Base-by-base conservation (phyloP, 202 grass and related monocot genomes). In the Dendrocalamus latiflorus region DNA sequence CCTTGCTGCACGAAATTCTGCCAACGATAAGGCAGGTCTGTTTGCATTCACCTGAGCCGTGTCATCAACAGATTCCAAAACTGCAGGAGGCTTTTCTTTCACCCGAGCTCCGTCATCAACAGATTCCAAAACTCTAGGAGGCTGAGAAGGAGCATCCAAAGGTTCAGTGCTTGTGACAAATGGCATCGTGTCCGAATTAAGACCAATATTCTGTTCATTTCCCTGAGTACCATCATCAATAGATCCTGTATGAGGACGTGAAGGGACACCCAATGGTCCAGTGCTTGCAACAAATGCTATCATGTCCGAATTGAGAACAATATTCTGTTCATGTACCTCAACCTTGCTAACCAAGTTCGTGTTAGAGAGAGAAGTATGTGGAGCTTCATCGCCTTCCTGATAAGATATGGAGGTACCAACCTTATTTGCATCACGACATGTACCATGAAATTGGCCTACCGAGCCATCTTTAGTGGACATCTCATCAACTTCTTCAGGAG, bases 1-100 rank as follows among this genome's bases (percentile, higher is more conserved):
- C 30, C 70, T 87, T 87, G 42, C 67, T 22, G 67, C 49, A 72
- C 85, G 90, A 82, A 87, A 89, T 36, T 72, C 47, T 68, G 48
- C 67, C 41, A 92, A 84, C 20, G 76, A 58, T 55, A 74, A 28
- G 30, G 50, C 26, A 81, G 72, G 57, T 74, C n/a, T 65, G 68
- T 48, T 59, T 51, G 56, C 76, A 87, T 90, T 79, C 20, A 75
- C 62, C 28, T 63, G 44, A 80, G 49, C 25, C 12, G 45, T 71
- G 59, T 48, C 49, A 57, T 37, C 74, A 79, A 68, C n/a, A 68
- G 53, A 78, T 69, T 83, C 61, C 17, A 50, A 63, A 45, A 79
- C 44, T 28, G 43, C 14, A 65, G 59, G 59, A 78, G 44, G 28
- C 47, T 70, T 65, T 49, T 51, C 84, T 83, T 84, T 76, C 9